Base-by-base conservation (phyloP, 768 basidiomycete species). In the Exidia glandulosa region DNA sequence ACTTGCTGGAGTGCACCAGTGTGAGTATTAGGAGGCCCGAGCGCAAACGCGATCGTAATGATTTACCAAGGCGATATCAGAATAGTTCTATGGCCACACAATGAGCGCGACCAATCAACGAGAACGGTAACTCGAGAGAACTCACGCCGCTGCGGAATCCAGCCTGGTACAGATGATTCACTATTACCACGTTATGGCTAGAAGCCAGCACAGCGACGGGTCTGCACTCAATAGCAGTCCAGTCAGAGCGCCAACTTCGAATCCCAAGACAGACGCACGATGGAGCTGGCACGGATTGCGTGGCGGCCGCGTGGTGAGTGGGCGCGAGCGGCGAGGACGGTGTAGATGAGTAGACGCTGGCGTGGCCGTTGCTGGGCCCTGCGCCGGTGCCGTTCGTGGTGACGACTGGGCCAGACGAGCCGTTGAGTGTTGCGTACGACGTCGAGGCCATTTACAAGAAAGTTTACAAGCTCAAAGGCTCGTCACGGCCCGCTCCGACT, bases 71-170 rank as follows among this genome's bases (percentile, higher is more conserved):
- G 87, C 75, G 45, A 86, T 88, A 71, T 91, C 90, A 60, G 89
- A 81, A 67, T 90, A 90, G 72, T 90, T 87, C 89, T 90, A 45
- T 14, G 41, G 41, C 41, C 41, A 45, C 41, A 45, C 19, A 45
- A 45, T 45, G 41, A n/a, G n/a, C n/a, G n/a, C n/a, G n/a, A n/a
- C n/a, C n/a, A n/a, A n/a, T n/a, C 63, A 56, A 36, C 58, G 63
- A 66, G 58, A 57, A 64, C 60, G 56, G 23, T 63, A 57, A 63
- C 29, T 10, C 37, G 34, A 3, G 6, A 54, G 52, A 57, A 80
- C 89, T 71, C 75, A 90, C 88, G 68, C 90, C 87, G 58, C 83
- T 84, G 69, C 88, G 85, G 70, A 91, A 91, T 36, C 88, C 88
- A 60, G 86, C 76, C 64, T 86, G 83, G 72, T 87, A 90, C 64